These are phyloP conservation scores for Erodium moschatum DNA, from an alignment of 441 rosid genomes.

Conservation along the genomic window DNA sequence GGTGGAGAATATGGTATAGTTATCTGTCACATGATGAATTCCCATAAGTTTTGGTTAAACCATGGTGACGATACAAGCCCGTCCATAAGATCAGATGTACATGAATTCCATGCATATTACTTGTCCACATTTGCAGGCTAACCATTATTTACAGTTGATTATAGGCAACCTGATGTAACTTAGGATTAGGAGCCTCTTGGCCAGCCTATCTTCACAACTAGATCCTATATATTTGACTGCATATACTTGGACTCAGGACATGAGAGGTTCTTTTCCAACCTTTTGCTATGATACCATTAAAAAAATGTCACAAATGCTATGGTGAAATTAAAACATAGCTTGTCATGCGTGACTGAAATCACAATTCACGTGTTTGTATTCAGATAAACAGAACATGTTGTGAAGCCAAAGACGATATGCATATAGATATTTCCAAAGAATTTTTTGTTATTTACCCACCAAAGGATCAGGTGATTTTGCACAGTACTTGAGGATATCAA, in stretches of 20 bases:
- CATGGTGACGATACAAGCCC: constrained; percentile 4
- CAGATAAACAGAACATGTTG: neutral
- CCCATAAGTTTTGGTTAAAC: constrained; percentile 1
- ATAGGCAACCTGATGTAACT: neutral
- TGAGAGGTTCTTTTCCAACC: neutral
- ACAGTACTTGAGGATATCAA: constrained; percentile 52
- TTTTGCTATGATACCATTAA: neutral
- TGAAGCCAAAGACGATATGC: constrained; percentile 9
- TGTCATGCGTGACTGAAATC: constrained; percentile 6
- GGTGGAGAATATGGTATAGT: neutral
- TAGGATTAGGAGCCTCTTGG: neutral
- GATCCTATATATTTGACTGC: neutral
- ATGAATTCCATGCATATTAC: neutral
- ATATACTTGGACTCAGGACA: neutral
- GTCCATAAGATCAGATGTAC: neutral
- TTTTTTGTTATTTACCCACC: constrained; percentile 38
- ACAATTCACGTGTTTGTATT: constrained; percentile 1
- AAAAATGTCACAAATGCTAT: neutral
- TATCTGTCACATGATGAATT: constrained; percentile 1
- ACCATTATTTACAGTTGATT: neutral
- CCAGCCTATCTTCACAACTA: neutral
- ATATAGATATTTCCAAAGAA: constrained; percentile 11
- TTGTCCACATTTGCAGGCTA: neutral
- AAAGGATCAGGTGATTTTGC: constrained; percentile 66
- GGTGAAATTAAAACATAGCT: neutral